Evolutionary conservation across 1,284 basidiomycete species (phyloP), one percentile per base, ranked within the genome.

Genomic region (Microbotryomycetes sp.): DNA sequence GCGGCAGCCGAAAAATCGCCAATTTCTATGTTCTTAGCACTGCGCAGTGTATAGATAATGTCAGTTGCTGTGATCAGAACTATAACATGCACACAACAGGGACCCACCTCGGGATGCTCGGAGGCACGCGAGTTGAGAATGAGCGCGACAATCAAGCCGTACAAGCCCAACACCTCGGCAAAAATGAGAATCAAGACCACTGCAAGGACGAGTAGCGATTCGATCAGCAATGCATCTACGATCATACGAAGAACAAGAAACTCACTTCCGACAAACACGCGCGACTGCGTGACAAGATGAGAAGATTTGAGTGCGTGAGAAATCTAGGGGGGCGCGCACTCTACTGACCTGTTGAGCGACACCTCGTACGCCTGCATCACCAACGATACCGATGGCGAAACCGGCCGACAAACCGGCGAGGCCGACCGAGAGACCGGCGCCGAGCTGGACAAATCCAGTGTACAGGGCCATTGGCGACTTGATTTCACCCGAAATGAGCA

Each of bases 391-490:
- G 58, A 78, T 72, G 28, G 77, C 77, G 64, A 78, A 78, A 23
- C 77, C 77, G 49, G 77, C 77, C 16, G 75, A 72, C 15, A 78
- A 72, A 73, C 77, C 77, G 26, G 77, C 76, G n/a, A 78, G 70
- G 59, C 77, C 77, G 68, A 78, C 77, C 26, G 76, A 77, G 46
- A 78, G 73, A 66, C 77, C 77, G 24, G 77, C 77, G 52, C 77
- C 77, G 58, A 78, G 75, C 69, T 78, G 77, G 59, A 78, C 76
- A 72, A 78, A 78, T 21, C 77, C 77, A 45, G 75, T 70, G 70
- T 67, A 78, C 68, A 69, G 75, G 59, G 76, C 71, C 77, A 73
- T 78, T 41, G 77, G 77, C 24, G 76, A 75, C 70, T 77, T 72
- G 70, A 78, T 72, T 65, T 73, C 76, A 60, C 75, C 75, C 27